These are phyloP conservation scores for Paramecium caudatum DNA, from an alignment of 73 alveolate species.

Conservation along the genomic window DNA sequence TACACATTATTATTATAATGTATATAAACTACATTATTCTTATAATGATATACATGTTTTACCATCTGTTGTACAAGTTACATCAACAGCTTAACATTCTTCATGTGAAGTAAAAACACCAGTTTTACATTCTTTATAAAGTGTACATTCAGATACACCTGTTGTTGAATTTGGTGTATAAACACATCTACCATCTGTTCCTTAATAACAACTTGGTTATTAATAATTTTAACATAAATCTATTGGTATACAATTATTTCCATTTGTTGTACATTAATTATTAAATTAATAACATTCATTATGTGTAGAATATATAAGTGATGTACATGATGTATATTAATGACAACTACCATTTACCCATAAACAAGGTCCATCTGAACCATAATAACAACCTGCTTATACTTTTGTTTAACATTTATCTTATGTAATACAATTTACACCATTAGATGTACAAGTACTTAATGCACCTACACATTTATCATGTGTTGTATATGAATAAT, in stretches of 20 bases:
- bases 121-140: constrained; percentile 3
- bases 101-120: not conserved
- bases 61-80: constrained; percentile 40
- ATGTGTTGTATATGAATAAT: constrained; percentile 37
- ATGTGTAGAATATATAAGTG: not conserved
- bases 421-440: constrained; percentile 44
- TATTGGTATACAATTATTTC: not conserved
- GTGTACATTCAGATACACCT: not conserved
- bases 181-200: constrained; percentile 65
- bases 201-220: not conserved
- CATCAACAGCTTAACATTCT: constrained; percentile 8
- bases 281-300: not conserved
- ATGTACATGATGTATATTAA: constrained; percentile 2
- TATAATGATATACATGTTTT: not conserved
- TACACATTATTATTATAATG: not conserved
- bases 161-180: not conserved
- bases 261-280: constrained; percentile 53
- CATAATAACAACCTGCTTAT: constrained; percentile 24
- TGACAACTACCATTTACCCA: constrained; percentile 52
- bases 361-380: constrained; percentile 67
- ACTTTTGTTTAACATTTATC: not conserved
- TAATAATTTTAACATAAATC: not conserved
- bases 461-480: not conserved
- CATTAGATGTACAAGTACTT: constrained; percentile 60
- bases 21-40: constrained; percentile 9